Evolutionary conservation across 2,329 filamentous ascomycete genomes (phyloP), one percentile per base, ranked within the genome.

Genomic region (Cladosporium halotolerans): DNA sequence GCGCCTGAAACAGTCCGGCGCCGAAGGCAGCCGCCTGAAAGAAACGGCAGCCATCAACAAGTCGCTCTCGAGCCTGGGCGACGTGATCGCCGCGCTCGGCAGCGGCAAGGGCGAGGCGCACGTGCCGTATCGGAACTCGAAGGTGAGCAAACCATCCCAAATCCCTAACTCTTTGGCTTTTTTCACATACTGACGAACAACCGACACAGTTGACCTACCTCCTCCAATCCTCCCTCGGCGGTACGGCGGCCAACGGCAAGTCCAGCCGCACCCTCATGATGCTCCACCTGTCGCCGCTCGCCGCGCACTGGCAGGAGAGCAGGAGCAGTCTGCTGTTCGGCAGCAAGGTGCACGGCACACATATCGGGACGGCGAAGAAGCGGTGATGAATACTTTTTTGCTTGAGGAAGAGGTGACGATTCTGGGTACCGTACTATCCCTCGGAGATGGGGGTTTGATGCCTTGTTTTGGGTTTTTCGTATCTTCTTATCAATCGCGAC

Each of bases 31-130:
- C 44, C 81, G 90, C 44, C 83, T 95, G 74, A 89, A 86, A 71
- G 93, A 99, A 73, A 96, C 93, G 1, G 91, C 96, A 65, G 95
- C 88, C 68, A 99, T 99, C 79, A 99, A 99, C 76, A 92, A 89
- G 74, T 93, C 87, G 62, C 75, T 99, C 62, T 90, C 88, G 64
- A 95, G 90, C 63, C 76, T 99, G 2, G 90, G 93, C 5, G 92
- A 97, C 70, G 93, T 99, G 28, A 96, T 99, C 65, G 88, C 89
- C 45, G 90, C 90, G 0, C 79, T 99, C n/a, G 92, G 91, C 11
- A 83, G 85, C 58, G 88, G 89, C 32, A 88, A 86, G 53, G 81
- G 80, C 5, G 64, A 64, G 31, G 64, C 60, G 13, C 92, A 96
- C 65, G 82, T 99, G 42, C 93, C 93, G 1, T 99, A 97, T 73